Base-by-base conservation (phyloP, 768 basidiomycete genomes). In the Pulveroboletus sp. region DNA sequence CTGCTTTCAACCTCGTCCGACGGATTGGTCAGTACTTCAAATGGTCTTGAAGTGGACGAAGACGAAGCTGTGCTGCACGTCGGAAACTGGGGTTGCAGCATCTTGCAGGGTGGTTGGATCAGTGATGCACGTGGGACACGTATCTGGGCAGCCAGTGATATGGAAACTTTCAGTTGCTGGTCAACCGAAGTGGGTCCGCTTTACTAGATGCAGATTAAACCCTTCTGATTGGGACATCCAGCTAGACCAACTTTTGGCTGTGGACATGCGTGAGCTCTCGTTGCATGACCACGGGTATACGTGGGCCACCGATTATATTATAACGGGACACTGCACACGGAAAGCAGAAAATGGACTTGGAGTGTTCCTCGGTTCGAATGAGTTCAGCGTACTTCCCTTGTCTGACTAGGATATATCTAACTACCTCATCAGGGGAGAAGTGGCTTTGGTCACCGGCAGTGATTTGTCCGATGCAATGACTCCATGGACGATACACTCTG, bases 101-200 rank as follows among this genome's bases (percentile, higher is more conserved):
- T 91, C 51, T 84, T 86, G 0, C 86, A 89, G 61, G 82, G 80
- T 7, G 91, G 84, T 2, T 88, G 83, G 85, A 76, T 79, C 44
- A 62, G 71, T 17, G 54, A 62, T 17, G 43, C 62, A 30, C 49
- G 63, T 21, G 64, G 67, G 5, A 69, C 70, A 28, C 70, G 65
- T 41, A 73, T 93, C 8, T 96, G 93, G 92, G 86, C 85, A 21
- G 78, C 82, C 10, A 93, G 90, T 56, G 94, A 96, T 69, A 96
- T 96, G 93, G 93, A 97, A 67, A 92, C 89, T 0, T 87, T 94
- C 57, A 86, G 87, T 49, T 76, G 80, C 12, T 97, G 93, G 94
- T 79, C 83, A 26, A 68, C 68, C 41, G 86, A 91, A 69, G 89
- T 85, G 51, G 28, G 65, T 52, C 33, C 39, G 32, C 38, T 47